Evolutionary conservation across 2,329 filamentous ascomycete genomes (phyloP), one percentile per base, ranked within the genome.

Genomic region (Verticillium klebahnii): DNA sequence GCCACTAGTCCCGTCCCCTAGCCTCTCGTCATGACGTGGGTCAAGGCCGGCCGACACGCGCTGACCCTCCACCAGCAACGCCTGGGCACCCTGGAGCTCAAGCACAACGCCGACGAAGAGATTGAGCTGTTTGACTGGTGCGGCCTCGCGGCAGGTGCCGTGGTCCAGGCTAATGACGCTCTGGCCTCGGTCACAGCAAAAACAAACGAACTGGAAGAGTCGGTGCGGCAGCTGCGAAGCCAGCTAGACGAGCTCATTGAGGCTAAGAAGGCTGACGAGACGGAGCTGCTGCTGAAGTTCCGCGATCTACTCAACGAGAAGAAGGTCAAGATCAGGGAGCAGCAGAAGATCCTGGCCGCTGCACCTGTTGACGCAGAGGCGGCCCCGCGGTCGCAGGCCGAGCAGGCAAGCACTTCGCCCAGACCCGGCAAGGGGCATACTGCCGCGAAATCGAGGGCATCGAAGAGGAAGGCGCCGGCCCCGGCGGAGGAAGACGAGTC

Each of bases 261-360:
- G 60, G 80, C 85, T 15, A 93, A 93, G 71, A 80, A 84, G 56
- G 83, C 85, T 19, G 83, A 91, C 64, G 90, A 93, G 73, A 80
- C 81, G 1, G 81, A 82, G 19, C 75, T 93, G 61, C 74, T 93
- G 1, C 83, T 85, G 63, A 92, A 91, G 71, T 92, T 92, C 67
- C 82, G 85, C 60, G 79, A 85, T 61, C 77, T 94, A 2, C 77
- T 93, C 1, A 93, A 93, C 67, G 85, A 89, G 72, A 94, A 94
- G 77, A 93, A 93, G 74, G 78, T 88, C 59, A 93, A 91, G 74
- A 93, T 93, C 58, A 78, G 90, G 54, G 85, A 92, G 68, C 89
- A 92, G 74, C 87, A 90, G 68, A 82, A 84, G 45, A 74, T 90
- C 23, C 74, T 92, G 29, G 73, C 77, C 3, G 67, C 76, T 2